Base-by-base conservation (phyloP, 2,329 filamentous ascomycete genomes). In the Curvularia eragrostidis region DNA sequence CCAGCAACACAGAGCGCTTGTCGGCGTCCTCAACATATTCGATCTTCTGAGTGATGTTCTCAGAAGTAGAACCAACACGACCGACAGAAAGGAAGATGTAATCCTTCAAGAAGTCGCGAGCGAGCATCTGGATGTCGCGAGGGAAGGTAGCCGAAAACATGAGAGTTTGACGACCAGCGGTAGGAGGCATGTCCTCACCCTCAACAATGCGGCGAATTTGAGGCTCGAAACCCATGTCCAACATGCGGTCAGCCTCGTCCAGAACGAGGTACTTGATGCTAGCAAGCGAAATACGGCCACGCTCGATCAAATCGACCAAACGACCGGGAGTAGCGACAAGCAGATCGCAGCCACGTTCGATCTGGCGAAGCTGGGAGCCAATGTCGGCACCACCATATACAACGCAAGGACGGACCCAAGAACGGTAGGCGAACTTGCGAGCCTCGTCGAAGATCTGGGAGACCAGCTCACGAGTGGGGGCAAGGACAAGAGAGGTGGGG, bases 141-240 rank as follows among this genome's bases (percentile, higher is more conserved):
- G 95, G 95, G 87, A 99, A 99, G 61, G 95, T 99, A 78, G 95
- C 95, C 39, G 95, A 99, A 80, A 99, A 99, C 95, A 99, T 99
- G 84, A 99, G 94, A 54, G 95, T 99, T 82, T 99, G 95, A 75
- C 95, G 93, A 71, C 85, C 83, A 66, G 88, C 82, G 60, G 94
- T 91, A 52, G 81, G 79, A 56, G 95, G 95, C 95, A 99, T 99
- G 73, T 99, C 95, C 82, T 98, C 95, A 60, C 93, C 93, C 81
- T 98, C 94, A 44, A 99, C 95, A 74, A 99, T 98, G 73, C 94
- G 91, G 75, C 95, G 93, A 77, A 99, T 99, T 83, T 99, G 95
- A 74, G 95, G 95, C 85, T 99, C 95, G 85, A 99, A 99, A 95
- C 95, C 95, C 95, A 99, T 99, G 86, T 99, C 95, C 85, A 99